These are phyloP conservation scores for Styphnolobium japonicum DNA, from an alignment of 306 rosid species.

Conservation along the genomic window DNA sequence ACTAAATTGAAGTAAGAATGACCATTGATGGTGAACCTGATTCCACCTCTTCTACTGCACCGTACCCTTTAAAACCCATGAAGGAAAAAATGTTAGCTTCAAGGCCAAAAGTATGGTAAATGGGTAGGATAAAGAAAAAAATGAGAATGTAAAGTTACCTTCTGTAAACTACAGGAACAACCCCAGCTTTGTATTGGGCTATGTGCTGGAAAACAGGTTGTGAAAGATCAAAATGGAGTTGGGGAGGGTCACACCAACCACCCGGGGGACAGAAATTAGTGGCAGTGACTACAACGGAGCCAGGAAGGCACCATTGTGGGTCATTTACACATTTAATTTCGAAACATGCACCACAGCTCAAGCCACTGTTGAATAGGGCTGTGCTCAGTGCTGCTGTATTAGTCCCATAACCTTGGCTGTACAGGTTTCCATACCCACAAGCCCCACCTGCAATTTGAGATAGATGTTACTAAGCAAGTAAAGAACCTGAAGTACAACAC, in stretches of 20 bases:
- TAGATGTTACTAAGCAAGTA: too few relatives aligned
- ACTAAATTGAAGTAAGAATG: constrained; percentile 26
- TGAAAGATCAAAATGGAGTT: neutral
- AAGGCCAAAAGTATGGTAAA: too few relatives aligned
- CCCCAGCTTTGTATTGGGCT: neutral
- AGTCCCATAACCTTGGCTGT: constrained; percentile 12
- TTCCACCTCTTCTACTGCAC: constrained; percentile 18
- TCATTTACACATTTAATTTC: neutral
- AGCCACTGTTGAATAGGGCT: constrained; percentile 14
- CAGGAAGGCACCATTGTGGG: constrained; percentile 10
- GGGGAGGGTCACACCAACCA: constrained; percentile 17
- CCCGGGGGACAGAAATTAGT: constrained; percentile 15
- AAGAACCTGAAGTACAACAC: neutral
- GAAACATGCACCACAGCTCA: neutral
- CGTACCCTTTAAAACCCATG: neutral
- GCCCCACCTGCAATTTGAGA: neutral
- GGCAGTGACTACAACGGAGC: neutral
- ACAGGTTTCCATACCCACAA: constrained; percentile 14
- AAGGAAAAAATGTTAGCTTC: too few relatives aligned
- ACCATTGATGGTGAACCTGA: constrained; percentile 22
- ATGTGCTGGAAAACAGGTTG: constrained; percentile 9
- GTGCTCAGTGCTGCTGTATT: constrained; percentile 5
- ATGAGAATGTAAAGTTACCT: neutral
- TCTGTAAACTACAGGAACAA: constrained; percentile 4
- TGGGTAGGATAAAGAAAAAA: too few relatives aligned